Conservation (phyloP, 2,329 filamentous ascomycete species). For the Trichoderma sp. region DNA sequence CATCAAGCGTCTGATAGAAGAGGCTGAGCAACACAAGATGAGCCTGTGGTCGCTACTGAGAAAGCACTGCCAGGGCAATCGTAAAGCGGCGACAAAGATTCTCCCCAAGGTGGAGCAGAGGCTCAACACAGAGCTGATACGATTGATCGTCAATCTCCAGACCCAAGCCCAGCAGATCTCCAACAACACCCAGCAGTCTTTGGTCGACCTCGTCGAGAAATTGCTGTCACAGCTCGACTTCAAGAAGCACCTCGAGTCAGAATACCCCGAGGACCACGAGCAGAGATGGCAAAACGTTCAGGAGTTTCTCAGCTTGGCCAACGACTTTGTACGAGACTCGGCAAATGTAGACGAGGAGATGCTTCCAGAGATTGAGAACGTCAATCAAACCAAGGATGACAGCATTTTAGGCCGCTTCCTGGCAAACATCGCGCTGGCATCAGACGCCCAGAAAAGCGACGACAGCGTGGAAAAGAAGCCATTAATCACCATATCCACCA, state of each 20-base stretch:
- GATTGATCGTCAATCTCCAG: conserved; percentile 44
- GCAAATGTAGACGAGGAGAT: conserved; percentile 54
- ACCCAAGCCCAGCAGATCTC: conserved; percentile 38
- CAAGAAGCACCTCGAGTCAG: conserved; percentile 70
- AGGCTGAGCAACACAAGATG: conserved; percentile 70
- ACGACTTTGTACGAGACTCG: conserved; percentile 63
- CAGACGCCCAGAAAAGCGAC: conserved; percentile 70
- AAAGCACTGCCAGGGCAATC: conserved; percentile 55
- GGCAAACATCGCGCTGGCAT: conserved; percentile 85
- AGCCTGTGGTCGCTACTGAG: conserved; percentile 75
- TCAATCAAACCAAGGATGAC: conserved; percentile 69
- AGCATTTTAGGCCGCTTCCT: conserved; percentile 73
- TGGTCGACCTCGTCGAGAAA: conserved; percentile 55
- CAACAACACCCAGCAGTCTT: conserved; percentile 36
- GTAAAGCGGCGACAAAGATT: conserved; percentile 53
- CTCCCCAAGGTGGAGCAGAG: conserved; percentile 56
- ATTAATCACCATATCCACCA: conserved; percentile 88
- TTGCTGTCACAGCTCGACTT: conserved; percentile 69
- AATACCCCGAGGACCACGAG: conserved; percentile 74
- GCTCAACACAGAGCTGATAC: conserved; percentile 54
- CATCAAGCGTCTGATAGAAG: conserved; percentile 70
- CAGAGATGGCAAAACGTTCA: conserved; percentile 85
- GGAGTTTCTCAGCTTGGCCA: conserved; percentile 79
- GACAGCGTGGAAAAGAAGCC: conserved; percentile 58
- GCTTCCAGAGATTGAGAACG: conserved; percentile 68